Conservation (phyloP, 257 asterid species). For the Verbascum thapsus region DNA sequence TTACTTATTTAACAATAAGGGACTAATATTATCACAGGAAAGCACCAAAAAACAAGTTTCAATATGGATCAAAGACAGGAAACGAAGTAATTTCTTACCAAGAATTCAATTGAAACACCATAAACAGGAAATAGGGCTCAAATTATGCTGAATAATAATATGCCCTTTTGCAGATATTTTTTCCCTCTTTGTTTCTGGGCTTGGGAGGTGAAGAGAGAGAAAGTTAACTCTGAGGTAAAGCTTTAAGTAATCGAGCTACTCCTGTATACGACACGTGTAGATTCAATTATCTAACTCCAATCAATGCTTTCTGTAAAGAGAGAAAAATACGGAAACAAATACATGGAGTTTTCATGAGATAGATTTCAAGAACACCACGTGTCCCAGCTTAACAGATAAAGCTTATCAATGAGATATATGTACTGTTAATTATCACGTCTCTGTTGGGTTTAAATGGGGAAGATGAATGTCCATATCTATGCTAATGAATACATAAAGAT, state of each 20-base stretch:
- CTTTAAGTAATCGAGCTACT: conserved; percentile 25
- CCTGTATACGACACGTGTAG: conserved; percentile 56
- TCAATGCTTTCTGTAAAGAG: conserved; percentile 40
- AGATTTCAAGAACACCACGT: conserved; percentile 45
- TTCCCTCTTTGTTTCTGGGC: conserved; percentile 20
- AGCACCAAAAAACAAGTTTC: too few relatives aligned
- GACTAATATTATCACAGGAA: conserved; percentile 7
- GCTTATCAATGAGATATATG: conserved; percentile 11
- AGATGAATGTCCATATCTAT: not conserved
- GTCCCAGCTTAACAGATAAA: conserved; percentile 40
- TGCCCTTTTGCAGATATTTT: too few relatives aligned
- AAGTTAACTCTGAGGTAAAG: conserved; percentile 35
- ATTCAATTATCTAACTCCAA: conserved; percentile 61
- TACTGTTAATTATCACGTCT: not conserved
- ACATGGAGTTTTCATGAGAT: conserved; percentile 39
- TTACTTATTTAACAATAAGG: conserved; percentile 10
- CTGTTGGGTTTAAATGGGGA: not conserved
- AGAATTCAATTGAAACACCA: conserved; percentile 33
- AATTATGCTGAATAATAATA: too few relatives aligned
- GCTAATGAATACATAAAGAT: not conserved
- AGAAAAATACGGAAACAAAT: conserved; percentile 25
- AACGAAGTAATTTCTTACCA: conserved; percentile 42
- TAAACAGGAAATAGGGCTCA: conserved; percentile 26
- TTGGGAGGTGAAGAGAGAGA: conserved; percentile 29
- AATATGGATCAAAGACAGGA: conserved; percentile 9